phyloP scores from a whole-genome alignment of 352 stramenopile genomes.

The Lagenidium sp. region DNA sequence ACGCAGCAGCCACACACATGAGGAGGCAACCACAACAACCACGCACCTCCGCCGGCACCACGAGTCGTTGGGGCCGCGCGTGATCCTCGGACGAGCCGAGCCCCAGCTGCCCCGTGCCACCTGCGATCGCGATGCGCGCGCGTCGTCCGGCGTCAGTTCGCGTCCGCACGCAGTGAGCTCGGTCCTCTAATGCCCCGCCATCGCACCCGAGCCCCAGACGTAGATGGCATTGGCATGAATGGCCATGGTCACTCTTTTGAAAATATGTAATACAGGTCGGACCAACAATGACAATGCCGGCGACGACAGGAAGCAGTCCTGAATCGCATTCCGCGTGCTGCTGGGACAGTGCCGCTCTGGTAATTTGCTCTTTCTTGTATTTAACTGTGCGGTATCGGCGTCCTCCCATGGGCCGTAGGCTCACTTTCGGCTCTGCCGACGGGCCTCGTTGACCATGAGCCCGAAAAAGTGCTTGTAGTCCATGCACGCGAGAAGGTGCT shows the following conservation, averaged over 20 bases:
- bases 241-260: too few relatives aligned
- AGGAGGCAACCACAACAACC: neutral
- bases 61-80: slow-evolving; percentile 27
- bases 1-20: too few relatives aligned
- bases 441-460: slow-evolving; percentile 73
- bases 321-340: too few relatives aligned
- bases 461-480: slow-evolving; percentile 78
- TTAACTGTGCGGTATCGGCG: too few relatives aligned
- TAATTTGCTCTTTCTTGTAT: too few relatives aligned
- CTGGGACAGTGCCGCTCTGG: too few relatives aligned
- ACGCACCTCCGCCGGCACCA: neutral
- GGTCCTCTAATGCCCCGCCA: neutral
- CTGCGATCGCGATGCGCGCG: too few relatives aligned
- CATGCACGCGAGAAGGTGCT: slow-evolving; percentile 70
- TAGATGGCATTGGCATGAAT: slow-evolving; percentile 4
- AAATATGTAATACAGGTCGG: neutral
- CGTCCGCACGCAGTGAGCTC: too few relatives aligned
- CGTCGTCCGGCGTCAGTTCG: too few relatives aligned
- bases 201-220: slow-evolving; percentile 54
- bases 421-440: slow-evolving; percentile 54
- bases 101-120: slow-evolving; percentile 55
- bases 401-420: neutral
- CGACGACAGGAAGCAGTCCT: too few relatives aligned
- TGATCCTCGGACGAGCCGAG: slow-evolving; percentile 44
- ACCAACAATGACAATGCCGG: neutral